A percentile compares a stretch with the other conserved stretches of the same genome.
Conservation (phyloP, 2,329 filamentous ascomycete species). For the Hortaea sp. region DNA sequence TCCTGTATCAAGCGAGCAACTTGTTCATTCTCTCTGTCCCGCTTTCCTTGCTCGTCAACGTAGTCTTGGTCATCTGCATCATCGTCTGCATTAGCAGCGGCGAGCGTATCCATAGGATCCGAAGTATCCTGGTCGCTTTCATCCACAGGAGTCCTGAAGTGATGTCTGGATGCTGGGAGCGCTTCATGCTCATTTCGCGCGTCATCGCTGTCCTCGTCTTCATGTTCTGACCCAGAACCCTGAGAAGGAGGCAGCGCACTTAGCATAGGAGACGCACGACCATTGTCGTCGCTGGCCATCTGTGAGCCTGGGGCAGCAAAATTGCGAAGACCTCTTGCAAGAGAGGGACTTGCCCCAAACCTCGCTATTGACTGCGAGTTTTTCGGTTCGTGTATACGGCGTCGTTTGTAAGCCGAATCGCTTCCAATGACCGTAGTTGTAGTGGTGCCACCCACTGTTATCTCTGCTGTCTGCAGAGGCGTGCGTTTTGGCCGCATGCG, state of each 20-base stretch:
- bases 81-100: conserved; percentile 16
- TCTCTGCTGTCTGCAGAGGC: conserved; percentile 57
- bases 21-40: conserved; percentile 36
- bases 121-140: conserved; percentile 6
- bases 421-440: conserved; percentile 54
- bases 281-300: conserved; percentile 12
- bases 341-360: conserved; percentile 29
- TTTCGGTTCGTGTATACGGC: conserved; percentile 33
- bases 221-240: not conserved
- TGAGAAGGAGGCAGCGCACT: too few species aligned
- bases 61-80: conserved; percentile 35
- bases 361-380: conserved; percentile 32
- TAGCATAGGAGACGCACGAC: not conserved
- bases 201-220: conserved; percentile 10
- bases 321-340: conserved; percentile 35
- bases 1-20: conserved; percentile 36
- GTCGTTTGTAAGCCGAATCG: conserved; percentile 36
- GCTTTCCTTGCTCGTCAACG: conserved; percentile 48
- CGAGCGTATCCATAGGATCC: conserved; percentile 13
- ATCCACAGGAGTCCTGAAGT: not conserved
- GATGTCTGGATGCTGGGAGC: not conserved
- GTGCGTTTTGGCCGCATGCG: conserved; percentile 54
- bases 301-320: conserved; percentile 49
- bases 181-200: not conserved
- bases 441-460: conserved; percentile 62